Conservation (phyloP, 495 filamentous ascomycete genomes). For the Extremus antarcticus region DNA sequence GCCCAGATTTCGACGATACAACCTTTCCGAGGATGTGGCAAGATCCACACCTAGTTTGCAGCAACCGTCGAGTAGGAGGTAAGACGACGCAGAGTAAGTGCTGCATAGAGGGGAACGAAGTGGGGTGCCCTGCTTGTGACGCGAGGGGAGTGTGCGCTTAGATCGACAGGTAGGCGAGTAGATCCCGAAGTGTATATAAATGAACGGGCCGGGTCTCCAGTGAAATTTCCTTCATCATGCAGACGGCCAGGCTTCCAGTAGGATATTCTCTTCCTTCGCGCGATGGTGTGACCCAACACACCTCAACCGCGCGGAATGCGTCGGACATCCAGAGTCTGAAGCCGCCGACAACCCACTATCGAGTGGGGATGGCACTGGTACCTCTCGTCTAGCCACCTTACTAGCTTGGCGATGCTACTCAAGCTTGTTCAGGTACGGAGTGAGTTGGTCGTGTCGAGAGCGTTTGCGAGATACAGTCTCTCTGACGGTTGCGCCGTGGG, state of each 20-base stretch:
- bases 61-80: background rate
- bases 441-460: background rate
- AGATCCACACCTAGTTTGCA: background rate
- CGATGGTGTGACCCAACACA: background rate
- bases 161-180: background rate
- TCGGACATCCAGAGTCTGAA: background rate
- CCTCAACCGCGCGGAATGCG: background rate
- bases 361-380: background rate
- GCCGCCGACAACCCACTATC: background rate
- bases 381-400: background rate
- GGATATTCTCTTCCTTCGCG: background rate
- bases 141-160: background rate
- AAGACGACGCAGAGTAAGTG: background rate
- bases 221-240: background rate
- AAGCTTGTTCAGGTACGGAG: background rate
- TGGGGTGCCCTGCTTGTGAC: background rate
- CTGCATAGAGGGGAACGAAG: background rate
- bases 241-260: background rate
- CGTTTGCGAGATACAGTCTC: background rate
- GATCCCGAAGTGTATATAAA: background rate
- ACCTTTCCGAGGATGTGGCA: background rate
- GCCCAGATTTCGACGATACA: background rate
- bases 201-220: background rate
- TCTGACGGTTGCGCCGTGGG: no score
- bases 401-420: background rate